Evolutionary conservation across 1,284 basidiomycete species (phyloP), one percentile per base, ranked within the genome.

Genomic region (Trichosporon asahii): DNA sequence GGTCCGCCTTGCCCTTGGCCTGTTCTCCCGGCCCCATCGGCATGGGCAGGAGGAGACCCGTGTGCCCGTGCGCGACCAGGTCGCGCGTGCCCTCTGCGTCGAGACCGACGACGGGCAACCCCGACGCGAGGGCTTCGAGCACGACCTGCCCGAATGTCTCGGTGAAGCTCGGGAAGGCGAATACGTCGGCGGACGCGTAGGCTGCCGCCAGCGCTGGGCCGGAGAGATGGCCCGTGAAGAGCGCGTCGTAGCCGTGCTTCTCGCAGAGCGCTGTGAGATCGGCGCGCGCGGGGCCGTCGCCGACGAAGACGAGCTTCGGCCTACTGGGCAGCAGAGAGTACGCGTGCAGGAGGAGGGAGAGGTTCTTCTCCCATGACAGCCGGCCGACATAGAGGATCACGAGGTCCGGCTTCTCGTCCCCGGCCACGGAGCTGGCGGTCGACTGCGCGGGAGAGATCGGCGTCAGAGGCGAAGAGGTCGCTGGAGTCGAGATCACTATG

Each of bases 81-180:
- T 88, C 87, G 2, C 85, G 85, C 0, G 87, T 87, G 4, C 87
- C 87, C 73, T 88, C 87, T 8, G 87, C 87, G 65, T 86, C 84
- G 27, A 88, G 79, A 0, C 87, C 87, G 9, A 88, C 82, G 14
- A 88, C 87, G 0, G 87, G 87, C 76, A 88, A 75, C 0, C 87
- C 87, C 2, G 84, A 85, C 0, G 87, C 86, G 2, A 88, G 80
- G 9, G 87, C 87, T 73, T 88, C 87, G 15, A 87, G 78, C 2
- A 88, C 87, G 63, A 88, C 87, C 74, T 88, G 87, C 4, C 87
- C 84, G 69, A 87, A 87, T 1, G 86, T 88, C 80, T 86, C 86
- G n/a, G 86, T 86, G 73, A 86, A 86, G 44, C 79, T 82, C 0
- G 87, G 87, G 74, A 87, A 87, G 4, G 85, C 86, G 74, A 88